phyloP scores from a whole-genome alignment of 2,329 filamentous ascomycete species.

The Helotiales sp. region DNA sequence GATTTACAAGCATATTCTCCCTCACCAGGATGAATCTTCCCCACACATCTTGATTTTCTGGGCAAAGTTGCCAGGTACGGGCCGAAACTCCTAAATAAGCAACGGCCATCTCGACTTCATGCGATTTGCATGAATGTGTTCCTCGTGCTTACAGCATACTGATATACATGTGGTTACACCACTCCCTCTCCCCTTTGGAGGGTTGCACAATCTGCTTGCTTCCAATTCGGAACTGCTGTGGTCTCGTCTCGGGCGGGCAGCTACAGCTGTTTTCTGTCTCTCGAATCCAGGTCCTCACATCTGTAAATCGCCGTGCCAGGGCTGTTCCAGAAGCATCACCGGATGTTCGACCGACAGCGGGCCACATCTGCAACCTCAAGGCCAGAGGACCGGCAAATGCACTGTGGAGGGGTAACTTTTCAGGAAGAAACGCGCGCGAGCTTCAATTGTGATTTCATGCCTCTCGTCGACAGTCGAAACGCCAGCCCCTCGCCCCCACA shows the following conservation, averaged over 20 bases:
- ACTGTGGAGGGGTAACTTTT: neutral
- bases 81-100: slow-evolving; percentile 5
- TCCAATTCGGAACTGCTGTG: neutral
- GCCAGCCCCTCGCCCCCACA: neutral
- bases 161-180: neutral
- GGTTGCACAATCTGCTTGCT: neutral
- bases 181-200: no score
- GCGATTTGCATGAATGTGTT: neutral
- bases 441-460: neutral
- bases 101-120: neutral
- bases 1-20: neutral
- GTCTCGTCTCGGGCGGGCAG: neutral
- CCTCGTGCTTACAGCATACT: no score
- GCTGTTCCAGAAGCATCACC: slow-evolving; percentile 14
- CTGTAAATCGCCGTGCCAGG: slow-evolving; percentile 7
- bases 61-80: neutral
- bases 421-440: slow-evolving; percentile 13
- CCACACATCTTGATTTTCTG: neutral
- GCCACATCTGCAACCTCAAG: slow-evolving; percentile 18
- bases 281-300: neutral
- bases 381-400: neutral
- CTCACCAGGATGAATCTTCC: neutral
- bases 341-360: slow-evolving; percentile 14
- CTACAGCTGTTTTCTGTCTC: neutral
- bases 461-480: neutral